Conservation (phyloP, 2,329 filamentous ascomycete genomes). For the Dendrostoma leiphaemia region DNA sequence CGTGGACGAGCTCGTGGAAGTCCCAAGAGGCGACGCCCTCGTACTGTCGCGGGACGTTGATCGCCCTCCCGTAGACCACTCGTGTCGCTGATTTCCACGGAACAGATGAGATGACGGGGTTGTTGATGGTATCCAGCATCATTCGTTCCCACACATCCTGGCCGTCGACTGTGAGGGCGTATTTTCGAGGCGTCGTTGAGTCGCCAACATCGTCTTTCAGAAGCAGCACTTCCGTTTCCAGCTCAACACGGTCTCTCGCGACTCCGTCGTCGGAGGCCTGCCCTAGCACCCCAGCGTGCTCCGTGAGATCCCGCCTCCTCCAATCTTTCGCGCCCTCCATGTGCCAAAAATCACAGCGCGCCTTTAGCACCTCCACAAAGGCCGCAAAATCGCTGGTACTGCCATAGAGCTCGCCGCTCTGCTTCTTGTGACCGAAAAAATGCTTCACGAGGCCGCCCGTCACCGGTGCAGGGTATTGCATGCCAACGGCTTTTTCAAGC, state of each 20-base stretch:
- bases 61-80: slow-evolving; percentile 61
- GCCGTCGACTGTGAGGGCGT: slow-evolving; percentile 23
- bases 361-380: slow-evolving; percentile 74
- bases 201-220: slow-evolving; percentile 9
- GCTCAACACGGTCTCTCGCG: neutral
- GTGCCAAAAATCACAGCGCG: slow-evolving; percentile 79
- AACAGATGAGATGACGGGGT: slow-evolving; percentile 13
- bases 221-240: slow-evolving; percentile 1
- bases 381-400: slow-evolving; percentile 70
- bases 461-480: slow-evolving; percentile 61
- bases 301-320: slow-evolving; percentile 50
- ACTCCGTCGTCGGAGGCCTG: neutral
- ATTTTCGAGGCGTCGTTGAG: slow-evolving; percentile 26
- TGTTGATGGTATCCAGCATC: slow-evolving; percentile 13
- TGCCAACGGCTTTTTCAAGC: slow-evolving; percentile 70
- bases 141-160: slow-evolving; percentile 27
- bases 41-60: slow-evolving; percentile 57
- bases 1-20: slow-evolving; percentile 66
- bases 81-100: slow-evolving; percentile 44
- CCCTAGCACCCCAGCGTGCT: slow-evolving; percentile 2
- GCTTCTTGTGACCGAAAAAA: slow-evolving; percentile 40
- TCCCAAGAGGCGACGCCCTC: slow-evolving; percentile 62
- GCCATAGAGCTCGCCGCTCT: slow-evolving; percentile 52
- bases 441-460: slow-evolving; percentile 50
- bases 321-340: slow-evolving; percentile 76